Evolutionary conservation across 2,329 filamentous ascomycete genomes (phyloP).

Genomic region (Pseudonectria foliicola): DNA sequence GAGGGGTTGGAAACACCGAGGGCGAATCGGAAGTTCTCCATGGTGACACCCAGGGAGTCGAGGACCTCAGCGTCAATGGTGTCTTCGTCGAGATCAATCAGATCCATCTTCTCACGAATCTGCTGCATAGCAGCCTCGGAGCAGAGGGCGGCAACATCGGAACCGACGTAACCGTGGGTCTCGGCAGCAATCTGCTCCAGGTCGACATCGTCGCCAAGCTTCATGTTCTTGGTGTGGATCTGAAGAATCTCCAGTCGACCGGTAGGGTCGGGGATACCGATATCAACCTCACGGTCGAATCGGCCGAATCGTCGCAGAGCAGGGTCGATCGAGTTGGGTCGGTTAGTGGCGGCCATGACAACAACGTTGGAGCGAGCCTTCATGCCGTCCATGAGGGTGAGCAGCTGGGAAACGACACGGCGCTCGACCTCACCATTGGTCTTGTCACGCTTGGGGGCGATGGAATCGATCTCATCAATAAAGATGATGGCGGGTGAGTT

Average conservation of each 20-base stretch:
- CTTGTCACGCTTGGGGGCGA: constrained; percentile 99
- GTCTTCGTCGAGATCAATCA: constrained; percentile 97
- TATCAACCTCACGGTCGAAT: constrained; percentile 98
- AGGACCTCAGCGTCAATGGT: constrained; percentile 98
- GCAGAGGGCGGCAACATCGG: constrained; percentile 95
- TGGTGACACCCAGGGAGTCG: constrained; percentile 95
- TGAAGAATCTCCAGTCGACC: constrained; percentile 97
- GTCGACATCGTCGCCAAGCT: constrained; percentile 92
- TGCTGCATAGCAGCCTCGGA: constrained; percentile 99
- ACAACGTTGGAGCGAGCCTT: constrained; percentile 98
- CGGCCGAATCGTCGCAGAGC: constrained; percentile 96
- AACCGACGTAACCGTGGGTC: constrained; percentile 98
- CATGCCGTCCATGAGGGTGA: constrained; percentile 99
- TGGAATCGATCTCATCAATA: constrained; percentile 99
- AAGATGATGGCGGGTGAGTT: constrained; percentile 99
- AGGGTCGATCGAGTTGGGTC: constrained; percentile 97
- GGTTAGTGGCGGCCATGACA: constrained; percentile 98
- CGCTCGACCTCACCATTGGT: constrained; percentile 98
- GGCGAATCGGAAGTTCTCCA: constrained; percentile 99
- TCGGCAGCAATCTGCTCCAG: constrained; percentile 94
- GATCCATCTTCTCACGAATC: constrained; percentile 99
- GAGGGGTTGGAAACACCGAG: constrained; percentile 98
- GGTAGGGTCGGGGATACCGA: constrained; percentile 94
- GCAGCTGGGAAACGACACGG: constrained; percentile 92
- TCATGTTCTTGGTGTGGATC: constrained; percentile 99